Conservation (phyloP, 192 early-diverging fungal species). For the Linnemannia schmuckeri region DNA sequence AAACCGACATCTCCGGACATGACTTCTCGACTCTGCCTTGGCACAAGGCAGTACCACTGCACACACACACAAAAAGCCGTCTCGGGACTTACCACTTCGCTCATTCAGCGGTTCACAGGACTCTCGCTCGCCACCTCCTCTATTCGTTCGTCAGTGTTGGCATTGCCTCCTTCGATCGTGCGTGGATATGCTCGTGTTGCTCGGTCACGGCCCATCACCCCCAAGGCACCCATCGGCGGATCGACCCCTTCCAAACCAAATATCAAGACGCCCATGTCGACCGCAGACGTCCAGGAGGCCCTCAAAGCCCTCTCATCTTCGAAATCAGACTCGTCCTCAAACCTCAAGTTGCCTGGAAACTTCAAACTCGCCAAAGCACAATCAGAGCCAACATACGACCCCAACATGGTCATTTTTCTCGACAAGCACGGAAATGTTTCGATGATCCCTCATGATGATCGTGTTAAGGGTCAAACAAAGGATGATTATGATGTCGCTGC, state of each 20-base stretch:
- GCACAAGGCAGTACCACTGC: background rate
- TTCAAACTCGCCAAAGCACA: conserved; percentile 37
- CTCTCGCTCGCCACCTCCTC: background rate
- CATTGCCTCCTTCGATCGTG: background rate
- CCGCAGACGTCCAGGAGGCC: background rate
- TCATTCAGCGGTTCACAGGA: conserved; percentile 14
- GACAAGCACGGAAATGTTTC: conserved; percentile 48
- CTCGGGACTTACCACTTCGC: background rate
- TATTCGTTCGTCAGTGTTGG: background rate
- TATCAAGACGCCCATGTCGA: background rate
- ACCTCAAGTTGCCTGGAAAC: conserved; percentile 17
- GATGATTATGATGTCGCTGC: conserved; percentile 21
- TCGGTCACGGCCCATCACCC: conserved; percentile 26
- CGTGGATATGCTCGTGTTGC: conserved; percentile 47
- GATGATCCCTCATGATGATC: conserved; percentile 49
- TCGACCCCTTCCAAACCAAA: background rate
- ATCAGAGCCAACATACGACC: conserved; percentile 29
- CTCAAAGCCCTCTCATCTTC: background rate
- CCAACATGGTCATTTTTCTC: conserved; percentile 53
- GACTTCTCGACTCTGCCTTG: background rate
- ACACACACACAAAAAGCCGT: background rate
- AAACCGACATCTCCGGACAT: background rate
- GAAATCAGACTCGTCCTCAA: background rate
- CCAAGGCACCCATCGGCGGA: conserved; percentile 7
- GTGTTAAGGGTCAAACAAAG: conserved; percentile 41